A percentile compares a stretch with the other conserved stretches of the same genome.
Conservation (phyloP, 176 grass and related monocot genomes). For the Tillandsia leiboldiana region DNA sequence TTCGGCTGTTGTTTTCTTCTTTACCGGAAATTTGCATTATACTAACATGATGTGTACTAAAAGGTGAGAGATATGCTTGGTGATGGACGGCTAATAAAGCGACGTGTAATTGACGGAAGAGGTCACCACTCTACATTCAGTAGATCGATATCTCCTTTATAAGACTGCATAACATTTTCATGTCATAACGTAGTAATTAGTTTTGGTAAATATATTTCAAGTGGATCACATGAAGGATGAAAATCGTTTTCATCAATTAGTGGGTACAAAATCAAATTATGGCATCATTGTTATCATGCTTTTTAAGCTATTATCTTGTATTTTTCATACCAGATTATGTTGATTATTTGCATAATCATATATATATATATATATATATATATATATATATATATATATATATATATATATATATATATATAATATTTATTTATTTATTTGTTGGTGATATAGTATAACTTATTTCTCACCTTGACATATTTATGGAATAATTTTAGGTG, state of each 20-base stretch:
- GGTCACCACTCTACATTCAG: slow-evolving; percentile 33
- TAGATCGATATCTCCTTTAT: too few relatives aligned
- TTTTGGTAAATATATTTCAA: too few relatives aligned
- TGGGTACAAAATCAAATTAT: too few relatives aligned
- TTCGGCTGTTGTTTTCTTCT: not conserved
- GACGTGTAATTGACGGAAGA: slow-evolving; percentile 79
- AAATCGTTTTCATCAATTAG: too few relatives aligned
- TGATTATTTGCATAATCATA: too few relatives aligned
- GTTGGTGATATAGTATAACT: slow-evolving; percentile 13
- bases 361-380: too few relatives aligned
- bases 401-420: not conserved
- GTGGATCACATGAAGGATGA: too few relatives aligned
- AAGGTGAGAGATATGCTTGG: slow-evolving; percentile 99
- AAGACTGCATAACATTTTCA: too few relatives aligned
- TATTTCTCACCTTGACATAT: slow-evolving; percentile 10
- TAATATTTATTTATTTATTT: slow-evolving; percentile 12
- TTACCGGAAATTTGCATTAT: not conserved
- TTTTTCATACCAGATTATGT: too few relatives aligned
- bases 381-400: not conserved
- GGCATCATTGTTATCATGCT: not conserved
- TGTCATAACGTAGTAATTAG: too few relatives aligned
- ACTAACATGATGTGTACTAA: not conserved
- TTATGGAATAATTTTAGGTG: slow-evolving; percentile 42
- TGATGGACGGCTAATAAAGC: slow-evolving; percentile 95
- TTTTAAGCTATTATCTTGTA: too few relatives aligned